Evolutionary conservation across 306 rosid genomes (phyloP), one percentile per base, ranked within the genome.

Genomic region (Sechiopsis laciniata): DNA sequence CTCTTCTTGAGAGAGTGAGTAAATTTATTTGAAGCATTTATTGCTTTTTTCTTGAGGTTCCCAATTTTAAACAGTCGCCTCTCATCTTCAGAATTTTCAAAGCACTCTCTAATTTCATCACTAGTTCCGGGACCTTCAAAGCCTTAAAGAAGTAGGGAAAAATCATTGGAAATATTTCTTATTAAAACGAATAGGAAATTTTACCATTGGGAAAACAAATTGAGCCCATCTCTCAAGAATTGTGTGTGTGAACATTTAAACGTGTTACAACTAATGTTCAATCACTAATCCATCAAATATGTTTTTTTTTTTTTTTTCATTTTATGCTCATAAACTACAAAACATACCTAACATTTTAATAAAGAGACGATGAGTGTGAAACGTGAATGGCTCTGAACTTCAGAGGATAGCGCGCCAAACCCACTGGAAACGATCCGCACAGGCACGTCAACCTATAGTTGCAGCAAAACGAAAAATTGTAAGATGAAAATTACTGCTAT

Each of bases 1-100:
- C 92, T 83, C 72, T 88, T 92, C 81, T 90, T 92, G 19, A 92
- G 91, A 10, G 97, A 88, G 62, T 92, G 96, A 54, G 96, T 92
- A 81, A 92, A 90, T 73, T 90, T 92, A 60, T 80, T 88, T 5
- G 97, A 92, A 77, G 96, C 97, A 78, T 79, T 88, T 71, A 87
- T 82, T 0, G 96, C 96, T 79, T 92, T 92, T 85, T 92, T 90
- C 85, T 86, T 92, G 24, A 92, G 78, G 80, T 56, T 85, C 68
- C 89, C 87, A 59, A 92, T 92, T 77, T 86, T 92, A 3, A 85
- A 92, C 20, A 90, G 80, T 16, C 89, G 82, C 71, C 92, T 80
- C 72, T 89, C 97, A 21, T 92, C 97, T 80, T 92, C 97, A 15
- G 87, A 88, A 58, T 76, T 78, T 80, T 90, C 97, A 85, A 89